Evolutionary conservation across 495 filamentous ascomycete species (phyloP).

Genomic region (Trichoderma gamsii): DNA sequence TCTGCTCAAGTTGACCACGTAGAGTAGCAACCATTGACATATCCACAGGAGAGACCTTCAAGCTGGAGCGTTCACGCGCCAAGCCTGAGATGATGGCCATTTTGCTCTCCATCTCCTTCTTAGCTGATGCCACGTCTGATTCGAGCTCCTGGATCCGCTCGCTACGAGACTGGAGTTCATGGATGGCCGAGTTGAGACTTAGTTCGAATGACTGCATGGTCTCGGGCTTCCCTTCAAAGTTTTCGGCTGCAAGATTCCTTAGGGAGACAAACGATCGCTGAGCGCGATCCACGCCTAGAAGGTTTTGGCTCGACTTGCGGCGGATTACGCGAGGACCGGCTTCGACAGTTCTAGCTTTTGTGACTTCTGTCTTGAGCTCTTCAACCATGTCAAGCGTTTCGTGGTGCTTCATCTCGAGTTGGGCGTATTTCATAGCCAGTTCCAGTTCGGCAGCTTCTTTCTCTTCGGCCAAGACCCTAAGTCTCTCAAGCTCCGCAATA

Average conservation of each 20-base stretch:
- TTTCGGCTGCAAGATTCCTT: slow-evolving; percentile 77
- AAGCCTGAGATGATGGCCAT: slow-evolving; percentile 89
- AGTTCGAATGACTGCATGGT: slow-evolving; percentile 87
- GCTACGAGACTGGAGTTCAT: slow-evolving; percentile 78
- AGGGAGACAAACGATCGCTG: slow-evolving; percentile 88
- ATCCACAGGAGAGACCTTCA: slow-evolving; percentile 84
- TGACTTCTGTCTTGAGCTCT: slow-evolving; percentile 77
- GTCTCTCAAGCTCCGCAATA: slow-evolving; percentile 60
- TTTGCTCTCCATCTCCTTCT: slow-evolving; percentile 95
- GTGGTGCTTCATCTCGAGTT: slow-evolving; percentile 74
- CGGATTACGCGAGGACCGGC: slow-evolving; percentile 74
- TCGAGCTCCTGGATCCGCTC: slow-evolving; percentile 88
- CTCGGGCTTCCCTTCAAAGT: slow-evolving; percentile 75
- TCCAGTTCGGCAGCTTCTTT: slow-evolving; percentile 67
- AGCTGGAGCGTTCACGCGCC: slow-evolving; percentile 81
- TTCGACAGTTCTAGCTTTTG: slow-evolving; percentile 58
- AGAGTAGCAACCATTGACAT: slow-evolving; percentile 85
- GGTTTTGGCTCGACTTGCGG: slow-evolving; percentile 87
- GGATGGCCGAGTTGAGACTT: slow-evolving; percentile 86
- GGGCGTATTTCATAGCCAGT: slow-evolving; percentile 69
- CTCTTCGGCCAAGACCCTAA: slow-evolving; percentile 64
- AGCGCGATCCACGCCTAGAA: slow-evolving; percentile 83
- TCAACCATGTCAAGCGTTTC: slow-evolving; percentile 80
- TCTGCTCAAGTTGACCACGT: slow-evolving; percentile 79
- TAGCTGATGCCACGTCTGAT: slow-evolving; percentile 71